Evolutionary conservation across 2,329 filamentous ascomycete genomes (phyloP), one percentile per base, ranked within the genome.

Genomic region (Didymella exigua): DNA sequence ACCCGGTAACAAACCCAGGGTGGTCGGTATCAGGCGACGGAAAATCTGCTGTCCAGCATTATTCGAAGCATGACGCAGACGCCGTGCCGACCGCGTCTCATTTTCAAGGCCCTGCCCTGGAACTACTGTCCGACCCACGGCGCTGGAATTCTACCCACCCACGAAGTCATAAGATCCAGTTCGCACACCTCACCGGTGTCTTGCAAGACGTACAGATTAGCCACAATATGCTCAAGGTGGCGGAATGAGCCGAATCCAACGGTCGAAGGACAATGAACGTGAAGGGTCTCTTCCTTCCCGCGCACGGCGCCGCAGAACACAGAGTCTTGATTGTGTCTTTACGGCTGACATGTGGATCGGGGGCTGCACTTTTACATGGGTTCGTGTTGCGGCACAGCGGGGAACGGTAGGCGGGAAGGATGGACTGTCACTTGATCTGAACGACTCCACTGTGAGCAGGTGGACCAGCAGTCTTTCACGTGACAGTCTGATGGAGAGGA

Each of bases 331-430:
- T 33, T 42, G 16, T 26, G 27, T 26, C 16, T 16, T 4, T 34
- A 40, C 27, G 57, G 59, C 57, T 62, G 60, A 62, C 56, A 37
- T 61, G 60, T 60, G 59, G 62, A 59, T 54, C 49, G 46, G 45
- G 49, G 53, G 56, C 51, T 60, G 49, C 54, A 52, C 56, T 34
- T 16, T 54, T 62, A 53, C 65, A 61, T 61, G 67, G 64, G 54
- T 64, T 37, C 24, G 49, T 51, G 54, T 54, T 54, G 58, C 56
- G 63, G 68, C 50, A 54, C 59, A 49, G 59, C 50, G 45, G 54
- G 63, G 61, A 54, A 56, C 60, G 66, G 62, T 61, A 59, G 46
- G 61, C 70, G 69, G 70, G 69, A 72, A 72, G 70, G 69, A 73
- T 69, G 65, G 50, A 29, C 45, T 58, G 59, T 66, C 62, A 66